These are phyloP conservation scores for Thalassiosira mediterranea DNA, from an alignment of 352 stramenopile species.

Conservation along the genomic window DNA sequence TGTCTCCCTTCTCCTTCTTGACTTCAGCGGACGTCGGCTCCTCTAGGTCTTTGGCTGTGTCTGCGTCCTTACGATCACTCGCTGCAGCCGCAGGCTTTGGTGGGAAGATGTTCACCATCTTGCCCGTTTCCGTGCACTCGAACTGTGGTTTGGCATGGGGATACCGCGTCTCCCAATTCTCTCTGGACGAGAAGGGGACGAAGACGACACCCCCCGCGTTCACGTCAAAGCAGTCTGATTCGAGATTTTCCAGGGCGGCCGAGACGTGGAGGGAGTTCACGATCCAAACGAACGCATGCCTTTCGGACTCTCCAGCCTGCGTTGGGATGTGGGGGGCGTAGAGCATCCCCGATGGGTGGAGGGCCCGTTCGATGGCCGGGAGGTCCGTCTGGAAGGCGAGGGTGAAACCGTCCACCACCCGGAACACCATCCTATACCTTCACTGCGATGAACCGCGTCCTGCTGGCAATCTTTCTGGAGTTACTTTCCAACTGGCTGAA, in stretches of 20 bases:
- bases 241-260: constrained; percentile 9
- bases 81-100: neutral
- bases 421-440: too few relatives aligned
- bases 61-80: too few relatives aligned
- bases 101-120: neutral
- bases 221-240: constrained; percentile 13
- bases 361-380: neutral
- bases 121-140: constrained; percentile 15
- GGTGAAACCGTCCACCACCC: neutral
- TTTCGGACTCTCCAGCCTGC: neutral
- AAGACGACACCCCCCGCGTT: neutral
- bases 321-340: neutral
- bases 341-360: neutral
- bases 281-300: constrained; percentile 41
- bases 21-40: neutral
- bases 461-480: too few relatives aligned
- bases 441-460: too few relatives aligned
- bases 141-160: constrained; percentile 13
- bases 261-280: neutral
- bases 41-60: neutral
- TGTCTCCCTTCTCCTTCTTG: neutral
- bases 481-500: too few relatives aligned
- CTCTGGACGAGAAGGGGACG: constrained; percentile 24
- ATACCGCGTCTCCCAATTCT: constrained; percentile 29
- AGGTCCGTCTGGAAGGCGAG: neutral